These are phyloP conservation scores for Malus hybrid DNA, from an alignment of 331 rosid species.

Conservation along the genomic window DNA sequence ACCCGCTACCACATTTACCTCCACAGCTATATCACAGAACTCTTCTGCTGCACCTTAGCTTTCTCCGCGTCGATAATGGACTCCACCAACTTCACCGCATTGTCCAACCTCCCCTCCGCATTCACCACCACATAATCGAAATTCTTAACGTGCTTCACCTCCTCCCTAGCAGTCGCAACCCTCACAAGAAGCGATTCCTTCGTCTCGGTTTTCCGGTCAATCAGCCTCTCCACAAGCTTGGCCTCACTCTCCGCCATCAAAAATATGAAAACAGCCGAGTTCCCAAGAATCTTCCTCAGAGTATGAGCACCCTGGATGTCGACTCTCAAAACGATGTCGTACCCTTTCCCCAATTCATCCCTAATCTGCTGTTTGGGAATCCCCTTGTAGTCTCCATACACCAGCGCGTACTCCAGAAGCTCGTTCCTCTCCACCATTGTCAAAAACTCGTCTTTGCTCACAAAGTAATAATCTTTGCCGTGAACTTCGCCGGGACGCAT, in stretches of 20 bases:
- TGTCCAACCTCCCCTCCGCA: conserved; percentile 70
- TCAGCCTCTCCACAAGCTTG: conserved; percentile 25
- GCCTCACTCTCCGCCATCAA: conserved; percentile 77
- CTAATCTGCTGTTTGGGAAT: conserved; percentile 81
- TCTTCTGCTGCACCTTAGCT: conserved; percentile 79
- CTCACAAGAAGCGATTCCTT: conserved; percentile 66
- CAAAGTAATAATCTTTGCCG: conserved; percentile 70
- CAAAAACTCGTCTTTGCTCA: conserved; percentile 62
- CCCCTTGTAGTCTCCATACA: conserved; percentile 91
- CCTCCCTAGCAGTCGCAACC: conserved; percentile 82
- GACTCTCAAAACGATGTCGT: conserved; percentile 70
- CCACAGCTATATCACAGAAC: conserved; percentile 24
- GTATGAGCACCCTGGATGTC: conserved; percentile 94
- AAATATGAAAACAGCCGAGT: conserved; percentile 69
- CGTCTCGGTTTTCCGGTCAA: conserved; percentile 63
- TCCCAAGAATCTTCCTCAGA: conserved; percentile 56
- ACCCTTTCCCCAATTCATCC: conserved; percentile 68
- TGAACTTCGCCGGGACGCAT: conserved; percentile 58
- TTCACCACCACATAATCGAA: conserved; percentile 92
- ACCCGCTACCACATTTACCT: neutral
- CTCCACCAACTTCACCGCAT: conserved; percentile 60
- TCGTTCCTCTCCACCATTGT: conserved; percentile 51
- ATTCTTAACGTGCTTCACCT: conserved; percentile 60
- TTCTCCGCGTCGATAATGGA: conserved; percentile 81
- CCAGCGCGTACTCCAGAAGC: conserved; percentile 79